A percentile compares a stretch with the other conserved stretches of the same genome.
Evolutionary conservation across 768 basidiomycete species (phyloP).

Genomic region (Clavaria fumosa): DNA sequence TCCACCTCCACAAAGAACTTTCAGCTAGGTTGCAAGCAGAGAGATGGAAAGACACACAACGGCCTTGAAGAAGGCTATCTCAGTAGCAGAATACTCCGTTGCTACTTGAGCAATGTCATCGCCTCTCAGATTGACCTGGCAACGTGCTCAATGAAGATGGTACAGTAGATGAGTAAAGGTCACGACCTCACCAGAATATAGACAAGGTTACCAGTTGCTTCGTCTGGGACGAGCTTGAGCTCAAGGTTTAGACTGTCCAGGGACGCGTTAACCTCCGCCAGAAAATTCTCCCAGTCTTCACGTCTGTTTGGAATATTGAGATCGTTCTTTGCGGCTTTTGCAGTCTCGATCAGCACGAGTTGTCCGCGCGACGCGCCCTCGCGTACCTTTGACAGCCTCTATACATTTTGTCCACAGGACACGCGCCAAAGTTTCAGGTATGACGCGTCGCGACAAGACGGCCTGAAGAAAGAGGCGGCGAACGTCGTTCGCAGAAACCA

Average conservation of each 20-base stretch:
- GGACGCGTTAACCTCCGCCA: conserved; percentile 41
- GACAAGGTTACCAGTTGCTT: conserved; percentile 44
- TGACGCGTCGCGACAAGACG: conserved; percentile 49
- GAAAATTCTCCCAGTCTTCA: conserved; percentile 41
- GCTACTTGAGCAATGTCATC: conserved; percentile 77
- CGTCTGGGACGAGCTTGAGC: conserved; percentile 47
- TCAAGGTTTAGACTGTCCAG: conserved; percentile 63
- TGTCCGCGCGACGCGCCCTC: neutral
- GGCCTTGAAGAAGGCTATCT: conserved; percentile 76
- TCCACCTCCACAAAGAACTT: conserved; percentile 41
- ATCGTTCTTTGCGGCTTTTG: conserved; percentile 35
- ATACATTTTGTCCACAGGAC: conserved; percentile 54
- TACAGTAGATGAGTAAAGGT: neutral
- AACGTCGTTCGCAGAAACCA: conserved; percentile 46
- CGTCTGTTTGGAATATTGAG: conserved; percentile 30
- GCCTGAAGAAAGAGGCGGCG: conserved; percentile 70
- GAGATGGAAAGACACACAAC: conserved; percentile 35
- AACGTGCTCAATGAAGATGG: neutral
- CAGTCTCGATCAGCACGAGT: conserved; percentile 6
- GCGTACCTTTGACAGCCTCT: conserved; percentile 49
- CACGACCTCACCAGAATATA: conserved; percentile 46
- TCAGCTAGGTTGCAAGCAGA: conserved; percentile 1
- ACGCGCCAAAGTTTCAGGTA: conserved; percentile 51
- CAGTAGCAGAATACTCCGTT: conserved; percentile 62
- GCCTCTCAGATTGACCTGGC: conserved; percentile 63